These are phyloP conservation scores for Pythium dissimile DNA, from an alignment of 352 stramenopile species.

Conservation along the genomic window DNA sequence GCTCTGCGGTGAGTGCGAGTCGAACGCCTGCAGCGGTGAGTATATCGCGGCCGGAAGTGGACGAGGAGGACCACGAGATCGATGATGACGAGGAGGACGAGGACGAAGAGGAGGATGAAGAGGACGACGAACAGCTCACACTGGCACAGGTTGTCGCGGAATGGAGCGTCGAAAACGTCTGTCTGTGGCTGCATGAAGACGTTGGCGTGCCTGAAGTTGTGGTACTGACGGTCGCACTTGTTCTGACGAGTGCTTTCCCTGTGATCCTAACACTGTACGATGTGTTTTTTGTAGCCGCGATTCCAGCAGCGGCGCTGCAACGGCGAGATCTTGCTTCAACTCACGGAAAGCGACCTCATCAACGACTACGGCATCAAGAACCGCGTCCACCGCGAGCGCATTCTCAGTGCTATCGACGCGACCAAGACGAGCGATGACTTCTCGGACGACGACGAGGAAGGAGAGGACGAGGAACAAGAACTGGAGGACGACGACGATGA, in stretches of 20 bases:
- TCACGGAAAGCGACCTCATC: constrained; percentile 73
- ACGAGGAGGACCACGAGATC: constrained; percentile 20
- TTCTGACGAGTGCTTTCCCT: neutral
- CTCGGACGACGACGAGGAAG: constrained; percentile 55
- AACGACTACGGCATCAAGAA: constrained; percentile 75
- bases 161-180: constrained; percentile 83
- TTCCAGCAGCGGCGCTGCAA: constrained; percentile 69
- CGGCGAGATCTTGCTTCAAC: constrained; percentile 62
- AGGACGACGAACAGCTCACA: constrained; percentile 53
- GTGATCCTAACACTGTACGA: neutral
- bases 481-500: constrained; percentile 34
- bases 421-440: constrained; percentile 73
- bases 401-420: constrained; percentile 71
- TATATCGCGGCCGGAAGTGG: constrained; percentile 18
- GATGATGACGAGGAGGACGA: constrained; percentile 25
- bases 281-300: constrained; percentile 41
- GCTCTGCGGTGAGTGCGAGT: no score
- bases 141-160: constrained; percentile 73
- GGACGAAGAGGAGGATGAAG: constrained; percentile 42
- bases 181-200: constrained; percentile 75
- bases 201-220: constrained; percentile 67
- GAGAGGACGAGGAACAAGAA: constrained; percentile 39
- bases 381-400: constrained; percentile 58
- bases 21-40: no score
- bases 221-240: constrained; percentile 25